Evolutionary conservation across 2,329 filamentous ascomycete genomes (phyloP).

Genomic region (Colletotrichum sp.): DNA sequence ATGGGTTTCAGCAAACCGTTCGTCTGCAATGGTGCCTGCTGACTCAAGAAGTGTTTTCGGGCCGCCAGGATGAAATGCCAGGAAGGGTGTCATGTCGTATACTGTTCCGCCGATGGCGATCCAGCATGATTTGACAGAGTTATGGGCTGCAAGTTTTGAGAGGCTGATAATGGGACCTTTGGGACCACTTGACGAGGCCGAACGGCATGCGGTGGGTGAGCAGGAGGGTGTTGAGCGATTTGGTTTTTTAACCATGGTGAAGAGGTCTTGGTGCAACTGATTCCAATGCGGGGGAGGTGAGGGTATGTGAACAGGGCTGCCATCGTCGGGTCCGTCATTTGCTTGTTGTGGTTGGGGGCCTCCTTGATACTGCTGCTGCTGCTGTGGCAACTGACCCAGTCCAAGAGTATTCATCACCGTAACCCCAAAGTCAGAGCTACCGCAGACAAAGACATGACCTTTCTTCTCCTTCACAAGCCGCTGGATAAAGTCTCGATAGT

Average conservation of each 20-base stretch:
- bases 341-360: neutral
- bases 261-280: conserved; percentile 13
- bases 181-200: neutral
- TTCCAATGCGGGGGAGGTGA: neutral
- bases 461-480: neutral
- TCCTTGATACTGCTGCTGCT: neutral
- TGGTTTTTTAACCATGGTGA: neutral
- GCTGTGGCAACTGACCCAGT: neutral
- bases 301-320: neutral
- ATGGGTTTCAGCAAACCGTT: conserved; percentile 4
- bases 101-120: conserved; percentile 87
- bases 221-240: neutral
- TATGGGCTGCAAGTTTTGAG: conserved; percentile 7
- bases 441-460: conserved; percentile 13
- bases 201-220: neutral
- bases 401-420: conserved; percentile 1
- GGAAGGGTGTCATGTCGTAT: conserved; percentile 91
- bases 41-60: conserved; percentile 16
- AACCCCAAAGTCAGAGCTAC: conserved; percentile 8
- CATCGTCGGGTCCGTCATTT: neutral
- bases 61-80: conserved; percentile 89
- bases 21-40: conserved; percentile 10
- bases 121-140: conserved; percentile 57
- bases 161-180: neutral
- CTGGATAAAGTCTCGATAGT: neutral